A percentile compares a stretch with the other conserved stretches of the same genome.
These are phyloP conservation scores for Epichloe aotearoae DNA, from an alignment of 2,329 filamentous ascomycete genomes.

Conservation along the genomic window DNA sequence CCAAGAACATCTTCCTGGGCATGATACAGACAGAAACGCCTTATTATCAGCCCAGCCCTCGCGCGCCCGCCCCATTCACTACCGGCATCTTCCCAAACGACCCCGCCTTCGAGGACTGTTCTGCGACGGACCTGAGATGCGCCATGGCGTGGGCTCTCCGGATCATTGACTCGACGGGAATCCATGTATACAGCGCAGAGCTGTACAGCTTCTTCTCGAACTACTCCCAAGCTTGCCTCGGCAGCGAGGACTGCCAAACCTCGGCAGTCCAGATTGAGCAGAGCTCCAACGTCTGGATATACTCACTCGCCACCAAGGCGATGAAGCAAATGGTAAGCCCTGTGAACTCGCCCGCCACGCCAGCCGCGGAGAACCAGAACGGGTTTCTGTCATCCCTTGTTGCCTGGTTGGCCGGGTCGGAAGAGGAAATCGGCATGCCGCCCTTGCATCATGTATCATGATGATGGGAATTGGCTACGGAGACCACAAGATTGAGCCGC, in stretches of 20 bases:
- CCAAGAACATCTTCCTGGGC: slow-evolving; percentile 39
- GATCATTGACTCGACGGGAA: background rate
- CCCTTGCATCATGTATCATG: too few relatives aligned
- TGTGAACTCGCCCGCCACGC: background rate
- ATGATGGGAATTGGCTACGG: too few relatives aligned
- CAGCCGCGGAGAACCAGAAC: background rate
- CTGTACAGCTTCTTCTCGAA: background rate
- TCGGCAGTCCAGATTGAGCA: background rate
- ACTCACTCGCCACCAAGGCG: background rate
- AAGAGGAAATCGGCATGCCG: too few relatives aligned
- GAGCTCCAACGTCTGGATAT: background rate
- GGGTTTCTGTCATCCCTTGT: background rate
- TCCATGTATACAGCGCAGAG: background rate
- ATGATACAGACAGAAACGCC: slow-evolving; percentile 54
- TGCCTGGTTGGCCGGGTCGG: too few relatives aligned
- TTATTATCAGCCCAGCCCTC: slow-evolving; percentile 15
- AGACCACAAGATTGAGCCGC: too few relatives aligned
- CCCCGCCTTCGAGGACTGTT: background rate
- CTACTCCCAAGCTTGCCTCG: background rate
- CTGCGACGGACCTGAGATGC: background rate
- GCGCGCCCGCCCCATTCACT: slow-evolving; percentile 11
- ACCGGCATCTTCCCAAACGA: background rate
- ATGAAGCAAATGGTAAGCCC: background rate
- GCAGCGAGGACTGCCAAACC: too few relatives aligned
- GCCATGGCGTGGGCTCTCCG: background rate